Evolutionary conservation across 2,329 filamentous ascomycete species (phyloP).

Genomic region (Dryadomyces sulphureus): DNA sequence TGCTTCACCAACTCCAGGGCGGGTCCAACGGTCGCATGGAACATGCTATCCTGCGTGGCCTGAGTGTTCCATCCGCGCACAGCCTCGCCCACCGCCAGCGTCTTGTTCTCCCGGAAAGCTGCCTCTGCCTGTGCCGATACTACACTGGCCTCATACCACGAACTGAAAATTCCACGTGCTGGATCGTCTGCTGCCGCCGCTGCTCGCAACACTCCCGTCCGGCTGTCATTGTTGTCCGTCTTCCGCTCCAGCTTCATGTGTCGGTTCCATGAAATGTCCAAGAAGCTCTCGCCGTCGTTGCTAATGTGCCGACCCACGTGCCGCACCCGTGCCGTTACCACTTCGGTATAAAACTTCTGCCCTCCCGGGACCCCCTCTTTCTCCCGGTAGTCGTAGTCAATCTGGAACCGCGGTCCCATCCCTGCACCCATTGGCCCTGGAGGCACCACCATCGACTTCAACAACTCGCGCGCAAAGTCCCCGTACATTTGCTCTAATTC

Average conservation of each 20-base stretch:
- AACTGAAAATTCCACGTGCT: conserved; percentile 9
- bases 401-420: conserved; percentile 5
- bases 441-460: conserved; percentile 13
- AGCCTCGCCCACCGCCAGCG: conserved; percentile 12
- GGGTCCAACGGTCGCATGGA: conserved; percentile 12
- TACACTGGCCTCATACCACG: conserved; percentile 18
- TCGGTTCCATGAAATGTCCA: conserved; percentile 12
- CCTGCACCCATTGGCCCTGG: conserved; percentile 5
- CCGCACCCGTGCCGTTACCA: conserved; percentile 9
- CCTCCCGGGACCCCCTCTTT: not conserved
- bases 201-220: conserved; percentile 2
- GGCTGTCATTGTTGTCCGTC: not conserved
- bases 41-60: conserved; percentile 9
- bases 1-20: conserved; percentile 15
- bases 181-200: conserved; percentile 7
- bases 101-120: conserved; percentile 14
- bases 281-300: conserved; percentile 9
- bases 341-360: conserved; percentile 2
- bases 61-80: conserved; percentile 10
- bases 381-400: conserved; percentile 6
- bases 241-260: conserved; percentile 10
- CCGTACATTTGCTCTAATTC: conserved; percentile 12
- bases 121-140: conserved; percentile 13
- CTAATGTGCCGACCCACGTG: conserved; percentile 8
- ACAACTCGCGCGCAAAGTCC: conserved; percentile 14